Base-by-base conservation (phyloP, 1,139 yeast species). In the Meyerozyma athensensis region DNA sequence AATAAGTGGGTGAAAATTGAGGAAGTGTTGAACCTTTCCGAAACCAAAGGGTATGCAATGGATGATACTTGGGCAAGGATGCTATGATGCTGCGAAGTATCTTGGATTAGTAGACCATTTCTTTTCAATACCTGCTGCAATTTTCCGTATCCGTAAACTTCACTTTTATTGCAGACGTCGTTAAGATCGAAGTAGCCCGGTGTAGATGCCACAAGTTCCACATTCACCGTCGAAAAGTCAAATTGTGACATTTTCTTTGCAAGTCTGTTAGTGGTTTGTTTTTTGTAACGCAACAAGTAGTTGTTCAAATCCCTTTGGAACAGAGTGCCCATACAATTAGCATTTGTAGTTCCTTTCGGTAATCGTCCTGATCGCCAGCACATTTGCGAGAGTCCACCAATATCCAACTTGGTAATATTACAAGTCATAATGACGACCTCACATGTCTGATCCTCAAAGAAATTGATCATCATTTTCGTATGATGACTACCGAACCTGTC, bases 401-500 rank as follows among this genome's bases (percentile, higher is more conserved):
- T 68, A 52, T 82, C 89, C 1, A 69, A 54, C 32, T 58, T 56
- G 1, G 81, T 77, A 37, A 80, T 52, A 51, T 82, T 82, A 49
- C 76, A 71, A 0, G 87, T 76, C 60, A 81, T 74, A 14, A 81
- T 61, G n/a, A 75, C 73, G 0, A 81, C 53, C 47, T 73, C 78
- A 21, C 43, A 39, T 1, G 53, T 53, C 12, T 49, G 49, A 43
- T 72, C 76, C 3, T 48, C 52, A 46, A 63, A 77, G 41, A 73
- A 63, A 49, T 80, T 80, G 12, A 82, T 59, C 70, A 81, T 77
- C 74, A 81, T 63, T 49, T 82, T 82, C 2, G 85, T 69, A 52
- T 82, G 89, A 50, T 82, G 89, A 2, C 81, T 69, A 4, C 70
- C 76, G 33, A 57, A 71, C 23, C 61, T 41, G 34, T 51, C 52